phyloP scores from a whole-genome alignment of 1,139 yeast species.

The Starmera stellimalicola region DNA sequence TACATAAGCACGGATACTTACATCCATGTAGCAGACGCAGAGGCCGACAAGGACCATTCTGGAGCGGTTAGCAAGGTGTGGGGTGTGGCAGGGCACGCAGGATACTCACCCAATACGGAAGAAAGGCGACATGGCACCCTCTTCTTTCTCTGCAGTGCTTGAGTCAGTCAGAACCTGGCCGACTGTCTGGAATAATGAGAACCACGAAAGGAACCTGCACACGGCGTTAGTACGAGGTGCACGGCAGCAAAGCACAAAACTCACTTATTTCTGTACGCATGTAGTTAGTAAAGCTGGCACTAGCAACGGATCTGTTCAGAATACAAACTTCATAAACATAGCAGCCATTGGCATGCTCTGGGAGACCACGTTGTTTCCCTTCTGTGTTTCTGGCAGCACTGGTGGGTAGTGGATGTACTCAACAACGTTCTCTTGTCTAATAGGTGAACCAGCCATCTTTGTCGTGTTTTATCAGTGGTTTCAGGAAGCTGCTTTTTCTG shows the following conservation, averaged over 20 bases:
- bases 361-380: conserved; percentile 37
- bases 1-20: conserved; percentile 8
- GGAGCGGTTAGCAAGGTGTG: conserved; percentile 9
- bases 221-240: not conserved
- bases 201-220: conserved; percentile 34
- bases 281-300: conserved; percentile 13
- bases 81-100: conserved; percentile 12
- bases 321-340: conserved; percentile 36
- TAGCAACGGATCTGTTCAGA: not conserved
- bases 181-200: conserved; percentile 33
- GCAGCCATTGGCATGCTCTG: conserved; percentile 67
- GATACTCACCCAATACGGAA: conserved; percentile 11
- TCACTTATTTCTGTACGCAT: conserved; percentile 26
- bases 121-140: conserved; percentile 11
- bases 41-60: conserved; percentile 38
- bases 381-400: conserved; percentile 31
- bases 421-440: conserved; percentile 27
- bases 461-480: not conserved
- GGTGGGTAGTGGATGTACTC: conserved; percentile 39
- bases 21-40: conserved; percentile 44
- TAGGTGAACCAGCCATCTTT: conserved; percentile 18
- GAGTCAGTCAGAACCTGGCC: conserved; percentile 27
- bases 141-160: conserved; percentile 10
- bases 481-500: no score
- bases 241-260: not conserved